Evolutionary conservation across 1,284 basidiomycete species (phyloP).

Genomic region (Ganoderma lingzhi): DNA sequence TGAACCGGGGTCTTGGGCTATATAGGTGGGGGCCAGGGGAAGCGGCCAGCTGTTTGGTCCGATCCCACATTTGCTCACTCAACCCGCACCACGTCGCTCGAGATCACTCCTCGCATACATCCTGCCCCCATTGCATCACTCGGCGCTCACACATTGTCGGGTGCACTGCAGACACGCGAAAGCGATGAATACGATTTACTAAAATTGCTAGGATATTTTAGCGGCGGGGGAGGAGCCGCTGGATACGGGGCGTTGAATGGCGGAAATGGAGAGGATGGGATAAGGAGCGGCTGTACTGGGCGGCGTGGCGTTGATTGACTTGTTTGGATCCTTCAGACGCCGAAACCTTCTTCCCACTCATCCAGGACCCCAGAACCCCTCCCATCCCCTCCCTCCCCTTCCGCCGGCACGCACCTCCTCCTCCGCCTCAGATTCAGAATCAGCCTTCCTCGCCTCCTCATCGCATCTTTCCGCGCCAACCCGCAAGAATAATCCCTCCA

Average conservation of each 20-base stretch:
- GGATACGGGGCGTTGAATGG: slow-evolving; percentile 33
- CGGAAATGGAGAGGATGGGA: slow-evolving; percentile 34
- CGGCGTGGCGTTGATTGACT: slow-evolving; percentile 44
- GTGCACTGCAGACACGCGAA: neutral
- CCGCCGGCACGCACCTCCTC: slow-evolving; percentile 1
- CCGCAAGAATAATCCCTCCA: neutral
- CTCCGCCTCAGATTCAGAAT: neutral
- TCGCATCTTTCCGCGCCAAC: slow-evolving; percentile 18
- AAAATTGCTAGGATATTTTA: slow-evolving; percentile 14
- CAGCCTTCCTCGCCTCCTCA: slow-evolving; percentile 11
- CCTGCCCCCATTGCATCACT: slow-evolving; percentile 11
- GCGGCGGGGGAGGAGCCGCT: slow-evolving; percentile 5
- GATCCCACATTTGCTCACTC: slow-evolving; percentile 39
- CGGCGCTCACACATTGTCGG: neutral
- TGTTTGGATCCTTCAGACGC: slow-evolving; percentile 37
- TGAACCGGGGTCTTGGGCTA: slow-evolving; percentile 33
- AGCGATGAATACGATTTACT: neutral
- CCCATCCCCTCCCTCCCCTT: slow-evolving; percentile 7
- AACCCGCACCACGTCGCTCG: slow-evolving; percentile 23
- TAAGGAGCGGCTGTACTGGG: slow-evolving; percentile 33
- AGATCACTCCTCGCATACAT: slow-evolving; percentile 31
- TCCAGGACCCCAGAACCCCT: slow-evolving; percentile 38
- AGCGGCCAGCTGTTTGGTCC: slow-evolving; percentile 42
- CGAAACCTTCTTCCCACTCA: slow-evolving; percentile 43
- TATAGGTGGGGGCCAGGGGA: slow-evolving; percentile 38